These are phyloP conservation scores for Nicotiana benthamiana DNA, from an alignment of 257 asterid species.

Conservation along the genomic window DNA sequence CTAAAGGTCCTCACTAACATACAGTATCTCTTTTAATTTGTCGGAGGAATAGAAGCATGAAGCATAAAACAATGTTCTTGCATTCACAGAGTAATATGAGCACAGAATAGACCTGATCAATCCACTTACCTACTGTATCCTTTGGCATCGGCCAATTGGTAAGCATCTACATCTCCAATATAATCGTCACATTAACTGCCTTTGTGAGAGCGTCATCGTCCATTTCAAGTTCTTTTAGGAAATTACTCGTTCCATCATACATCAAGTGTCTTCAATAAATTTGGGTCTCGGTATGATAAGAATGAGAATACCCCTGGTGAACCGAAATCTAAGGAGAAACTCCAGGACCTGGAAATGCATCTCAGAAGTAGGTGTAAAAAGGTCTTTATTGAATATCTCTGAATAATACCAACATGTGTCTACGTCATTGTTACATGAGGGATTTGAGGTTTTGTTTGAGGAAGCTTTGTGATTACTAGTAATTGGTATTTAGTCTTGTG, in stretches of 20 bases:
- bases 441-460: not conserved
- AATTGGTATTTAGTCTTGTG: too few relatives aligned
- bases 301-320: constrained; percentile 84
- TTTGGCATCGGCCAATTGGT: constrained; percentile 96
- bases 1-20: too few relatives aligned
- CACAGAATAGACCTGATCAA: not conserved
- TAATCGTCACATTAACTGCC: constrained; percentile 97
- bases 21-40: too few relatives aligned
- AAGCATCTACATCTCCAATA: constrained; percentile 89
- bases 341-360: not conserved
- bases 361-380: not conserved
- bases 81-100: not conserved
- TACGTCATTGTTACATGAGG: not conserved
- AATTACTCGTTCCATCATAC: constrained; percentile 82
- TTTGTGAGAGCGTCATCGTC: constrained; percentile 85
- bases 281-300: constrained; percentile 94
- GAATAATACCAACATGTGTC: not conserved
- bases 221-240: constrained; percentile 80
- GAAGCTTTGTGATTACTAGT: too few relatives aligned
- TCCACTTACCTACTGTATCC: constrained; percentile 83
- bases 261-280: constrained; percentile 85
- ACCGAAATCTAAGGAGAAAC: not conserved
- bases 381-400: not conserved
- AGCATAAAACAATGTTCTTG: not conserved
- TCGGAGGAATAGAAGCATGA: not conserved